phyloP scores from a whole-genome alignment of 1,284 basidiomycete species.

The Leccinum laetum region DNA sequence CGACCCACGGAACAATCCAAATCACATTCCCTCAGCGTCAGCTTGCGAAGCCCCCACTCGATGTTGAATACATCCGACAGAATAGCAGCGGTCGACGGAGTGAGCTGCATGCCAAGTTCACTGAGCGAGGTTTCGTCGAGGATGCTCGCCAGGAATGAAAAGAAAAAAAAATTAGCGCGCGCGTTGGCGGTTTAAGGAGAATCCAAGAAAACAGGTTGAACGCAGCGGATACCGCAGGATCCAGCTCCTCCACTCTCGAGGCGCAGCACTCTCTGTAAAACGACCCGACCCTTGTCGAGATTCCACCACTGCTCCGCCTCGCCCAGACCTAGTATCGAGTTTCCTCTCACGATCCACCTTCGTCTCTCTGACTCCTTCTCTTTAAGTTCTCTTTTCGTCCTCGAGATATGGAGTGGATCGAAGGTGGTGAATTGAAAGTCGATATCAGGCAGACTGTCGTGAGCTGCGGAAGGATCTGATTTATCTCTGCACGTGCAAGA shows the following conservation, averaged over 20 bases:
- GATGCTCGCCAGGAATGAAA: conserved; percentile 46
- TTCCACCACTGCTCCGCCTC: conserved; percentile 67
- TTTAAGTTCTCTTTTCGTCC: not conserved
- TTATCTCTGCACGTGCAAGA: too few species aligned
- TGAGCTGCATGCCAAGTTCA: conserved; percentile 52
- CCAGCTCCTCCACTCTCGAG: conserved; percentile 72
- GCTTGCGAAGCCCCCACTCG: conserved; percentile 85
- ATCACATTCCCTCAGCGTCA: conserved; percentile 80
- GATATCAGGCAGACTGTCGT: not conserved
- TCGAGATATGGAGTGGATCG: not conserved
- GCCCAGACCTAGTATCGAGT: conserved; percentile 38
- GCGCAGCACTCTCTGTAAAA: conserved; percentile 83
- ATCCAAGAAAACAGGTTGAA: conserved; percentile 53
- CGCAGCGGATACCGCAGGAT: conserved; percentile 64
- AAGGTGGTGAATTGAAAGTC: not conserved
- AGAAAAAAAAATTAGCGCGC: conserved; percentile 7
- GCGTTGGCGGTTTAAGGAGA: conserved; percentile 19
- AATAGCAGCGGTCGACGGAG: conserved; percentile 68
- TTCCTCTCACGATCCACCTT: conserved; percentile 49
- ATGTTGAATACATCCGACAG: conserved; percentile 87
- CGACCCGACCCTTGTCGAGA: conserved; percentile 75
- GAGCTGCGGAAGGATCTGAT: conserved; percentile 44
- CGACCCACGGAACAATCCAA: conserved; percentile 70
- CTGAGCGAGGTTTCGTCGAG: conserved; percentile 11
- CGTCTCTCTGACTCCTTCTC: not conserved